These are phyloP conservation scores for Rhynchosporium graminicola DNA, from an alignment of 2,329 filamentous ascomycete genomes.

Conservation along the genomic window DNA sequence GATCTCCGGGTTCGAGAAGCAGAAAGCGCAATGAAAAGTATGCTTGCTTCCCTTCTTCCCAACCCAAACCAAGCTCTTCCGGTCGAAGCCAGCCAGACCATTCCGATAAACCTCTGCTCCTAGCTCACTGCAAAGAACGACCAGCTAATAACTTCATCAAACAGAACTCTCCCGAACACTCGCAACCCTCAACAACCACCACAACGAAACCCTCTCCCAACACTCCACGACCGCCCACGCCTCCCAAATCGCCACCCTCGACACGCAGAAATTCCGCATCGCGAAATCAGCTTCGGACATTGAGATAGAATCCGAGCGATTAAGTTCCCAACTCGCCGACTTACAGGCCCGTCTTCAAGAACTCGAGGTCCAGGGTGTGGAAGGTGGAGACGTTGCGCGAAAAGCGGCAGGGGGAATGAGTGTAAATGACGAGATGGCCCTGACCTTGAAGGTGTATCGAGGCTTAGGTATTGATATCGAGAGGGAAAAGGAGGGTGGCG, in stretches of 20 bases:
- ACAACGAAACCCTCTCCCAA: constrained; percentile 71
- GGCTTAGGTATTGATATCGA: constrained; percentile 89
- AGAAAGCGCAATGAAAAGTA: constrained; percentile 65
- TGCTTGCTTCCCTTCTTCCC: neutral
- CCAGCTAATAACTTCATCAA: neutral
- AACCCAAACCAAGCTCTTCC: constrained; percentile 28
- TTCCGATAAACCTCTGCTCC: too few relatives aligned
- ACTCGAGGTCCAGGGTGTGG: constrained; percentile 82
- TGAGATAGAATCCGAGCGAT: constrained; percentile 92
- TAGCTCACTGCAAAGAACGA: too few relatives aligned
- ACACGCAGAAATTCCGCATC: constrained; percentile 90
- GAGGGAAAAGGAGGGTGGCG: constrained; percentile 69
- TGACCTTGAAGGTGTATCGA: constrained; percentile 88
- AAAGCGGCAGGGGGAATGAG: constrained; percentile 47
- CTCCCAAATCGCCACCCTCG: constrained; percentile 78
- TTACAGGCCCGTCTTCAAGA: constrained; percentile 75
- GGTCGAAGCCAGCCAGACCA: too few relatives aligned
- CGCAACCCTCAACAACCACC: constrained; percentile 71
- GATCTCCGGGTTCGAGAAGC: constrained; percentile 73
- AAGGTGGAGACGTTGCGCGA: constrained; percentile 56
- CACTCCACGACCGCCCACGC: constrained; percentile 82
- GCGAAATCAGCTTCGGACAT: constrained; percentile 89
- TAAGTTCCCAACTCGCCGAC: constrained; percentile 75
- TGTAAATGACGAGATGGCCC: constrained; percentile 60
- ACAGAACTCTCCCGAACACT: constrained; percentile 71